Evolutionary conservation across 129 eudicot genomes (phyloP).

Genomic region (Tagetes erecta): DNA sequence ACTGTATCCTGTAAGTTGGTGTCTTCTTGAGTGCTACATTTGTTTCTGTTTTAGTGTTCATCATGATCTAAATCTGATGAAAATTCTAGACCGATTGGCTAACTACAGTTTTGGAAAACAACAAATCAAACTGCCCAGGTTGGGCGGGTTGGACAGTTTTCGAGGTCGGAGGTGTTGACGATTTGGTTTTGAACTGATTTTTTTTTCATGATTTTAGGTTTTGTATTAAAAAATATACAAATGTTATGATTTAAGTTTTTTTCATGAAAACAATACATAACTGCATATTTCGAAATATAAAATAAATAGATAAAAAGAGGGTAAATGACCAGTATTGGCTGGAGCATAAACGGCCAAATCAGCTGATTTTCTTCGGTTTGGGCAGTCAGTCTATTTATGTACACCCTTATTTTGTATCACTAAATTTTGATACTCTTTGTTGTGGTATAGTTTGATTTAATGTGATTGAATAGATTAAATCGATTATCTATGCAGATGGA

Average conservation of each 20-base stretch:
- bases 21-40: not conserved
- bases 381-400: not conserved
- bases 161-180: not conserved
- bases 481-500: slow-evolving; percentile 52
- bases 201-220: not conserved
- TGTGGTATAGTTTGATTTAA: not conserved
- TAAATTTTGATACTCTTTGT: not conserved
- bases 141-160: not conserved
- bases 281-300: not conserved
- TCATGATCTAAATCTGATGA: not conserved
- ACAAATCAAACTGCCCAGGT: not conserved
- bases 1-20: slow-evolving; percentile 57
- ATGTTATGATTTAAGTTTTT: too few species aligned
- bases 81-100: not conserved
- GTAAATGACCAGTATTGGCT: not conserved
- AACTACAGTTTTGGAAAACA: not conserved
- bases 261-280: not conserved
- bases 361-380: not conserved
- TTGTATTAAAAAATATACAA: not conserved
- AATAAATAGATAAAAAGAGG: not conserved
- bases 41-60: not conserved
- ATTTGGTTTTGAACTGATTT: not conserved
- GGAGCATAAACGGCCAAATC: too few species aligned
- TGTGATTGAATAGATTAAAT: slow-evolving; percentile 15
- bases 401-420: not conserved